Percentiles rank a stretch among this genome's conserved stretches.
These are phyloP conservation scores for Trifolium subterraneum DNA, from an alignment of 306 rosid species.

Conservation along the genomic window DNA sequence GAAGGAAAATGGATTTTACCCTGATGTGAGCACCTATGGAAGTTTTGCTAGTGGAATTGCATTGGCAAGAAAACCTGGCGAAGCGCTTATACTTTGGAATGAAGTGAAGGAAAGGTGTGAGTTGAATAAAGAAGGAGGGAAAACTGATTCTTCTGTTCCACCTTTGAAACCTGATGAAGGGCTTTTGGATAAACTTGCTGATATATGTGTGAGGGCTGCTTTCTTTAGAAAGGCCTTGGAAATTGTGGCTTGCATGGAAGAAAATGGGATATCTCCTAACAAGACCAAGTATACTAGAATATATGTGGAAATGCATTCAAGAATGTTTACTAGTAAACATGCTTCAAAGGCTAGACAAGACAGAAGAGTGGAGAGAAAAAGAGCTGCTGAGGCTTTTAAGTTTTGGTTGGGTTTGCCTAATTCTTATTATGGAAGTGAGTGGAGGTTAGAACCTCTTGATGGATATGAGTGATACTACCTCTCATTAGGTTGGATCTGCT, in stretches of 20 bases:
- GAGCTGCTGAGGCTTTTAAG: slow-evolving; percentile 99
- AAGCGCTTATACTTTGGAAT: slow-evolving; percentile 91
- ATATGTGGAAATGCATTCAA: slow-evolving; percentile 99
- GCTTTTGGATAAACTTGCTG: slow-evolving; percentile 85
- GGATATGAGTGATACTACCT: slow-evolving; percentile 53
- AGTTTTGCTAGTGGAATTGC: slow-evolving; percentile 84
- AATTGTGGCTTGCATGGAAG: slow-evolving; percentile 99
- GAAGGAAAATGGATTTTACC: slow-evolving; percentile 79
- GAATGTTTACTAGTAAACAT: slow-evolving; percentile 97
- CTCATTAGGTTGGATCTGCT: slow-evolving; percentile 45
- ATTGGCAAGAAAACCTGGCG: slow-evolving; percentile 91
- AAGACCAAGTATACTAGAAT: slow-evolving; percentile 91
- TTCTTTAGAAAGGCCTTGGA: slow-evolving; percentile 91
- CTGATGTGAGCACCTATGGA: slow-evolving; percentile 86
- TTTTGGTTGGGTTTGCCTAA: slow-evolving; percentile 97
- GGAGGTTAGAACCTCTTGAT: slow-evolving; percentile 79
- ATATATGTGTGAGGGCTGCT: slow-evolving; percentile 95
- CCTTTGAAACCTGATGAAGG: slow-evolving; percentile 90
- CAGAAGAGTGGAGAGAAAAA: slow-evolving; percentile 84
- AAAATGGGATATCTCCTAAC: slow-evolving; percentile 87
- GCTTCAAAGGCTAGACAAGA: slow-evolving; percentile 95
- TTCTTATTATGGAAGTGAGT: slow-evolving; percentile 95
- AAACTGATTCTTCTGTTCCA: slow-evolving; percentile 56
- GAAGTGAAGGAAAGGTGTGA: slow-evolving; percentile 91
- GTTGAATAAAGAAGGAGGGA: slow-evolving; percentile 44